A percentile compares a stretch with the other conserved stretches of the same genome.
phyloP scores from a whole-genome alignment of 1,139 yeast species.

The Zygoascus hellenicus region DNA sequence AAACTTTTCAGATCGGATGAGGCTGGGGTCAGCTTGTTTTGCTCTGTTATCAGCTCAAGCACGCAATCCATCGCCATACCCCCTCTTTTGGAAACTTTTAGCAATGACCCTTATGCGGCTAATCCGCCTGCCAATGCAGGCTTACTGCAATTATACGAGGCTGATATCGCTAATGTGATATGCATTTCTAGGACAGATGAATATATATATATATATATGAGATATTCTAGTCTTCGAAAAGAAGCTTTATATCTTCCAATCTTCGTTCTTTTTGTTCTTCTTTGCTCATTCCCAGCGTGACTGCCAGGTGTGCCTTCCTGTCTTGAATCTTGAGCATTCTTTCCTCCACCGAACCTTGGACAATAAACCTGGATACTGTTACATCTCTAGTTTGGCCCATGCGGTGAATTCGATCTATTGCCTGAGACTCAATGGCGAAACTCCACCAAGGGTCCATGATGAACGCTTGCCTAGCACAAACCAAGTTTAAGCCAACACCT shows the following conservation, averaged over 20 bases:
- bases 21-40: too few species aligned
- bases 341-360: constrained; percentile 82
- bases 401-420: constrained; percentile 88
- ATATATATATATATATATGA: too few species aligned
- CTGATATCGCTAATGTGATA: too few species aligned
- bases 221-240: constrained; percentile 46
- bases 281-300: constrained; percentile 75
- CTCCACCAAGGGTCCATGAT: constrained; percentile 99
- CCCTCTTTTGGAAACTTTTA: too few species aligned
- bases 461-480: constrained; percentile 79
- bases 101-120: too few species aligned
- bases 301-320: constrained; percentile 77
- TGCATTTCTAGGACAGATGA: too few species aligned
- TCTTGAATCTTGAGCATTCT: constrained; percentile 87
- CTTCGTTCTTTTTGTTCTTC: constrained; percentile 66
- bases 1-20: too few species aligned
- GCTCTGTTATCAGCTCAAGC: too few species aligned
- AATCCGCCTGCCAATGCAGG: too few species aligned
- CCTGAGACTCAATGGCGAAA: constrained; percentile 89
- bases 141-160: too few species aligned
- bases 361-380: constrained; percentile 71
- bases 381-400: constrained; percentile 79
- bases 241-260: constrained; percentile 72
- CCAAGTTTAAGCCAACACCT: constrained; percentile 88
- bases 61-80: too few species aligned